Evolutionary conservation across 2,329 filamentous ascomycete species (phyloP), one percentile per base, ranked within the genome.

Genomic region (Diaporthe humulicola): DNA sequence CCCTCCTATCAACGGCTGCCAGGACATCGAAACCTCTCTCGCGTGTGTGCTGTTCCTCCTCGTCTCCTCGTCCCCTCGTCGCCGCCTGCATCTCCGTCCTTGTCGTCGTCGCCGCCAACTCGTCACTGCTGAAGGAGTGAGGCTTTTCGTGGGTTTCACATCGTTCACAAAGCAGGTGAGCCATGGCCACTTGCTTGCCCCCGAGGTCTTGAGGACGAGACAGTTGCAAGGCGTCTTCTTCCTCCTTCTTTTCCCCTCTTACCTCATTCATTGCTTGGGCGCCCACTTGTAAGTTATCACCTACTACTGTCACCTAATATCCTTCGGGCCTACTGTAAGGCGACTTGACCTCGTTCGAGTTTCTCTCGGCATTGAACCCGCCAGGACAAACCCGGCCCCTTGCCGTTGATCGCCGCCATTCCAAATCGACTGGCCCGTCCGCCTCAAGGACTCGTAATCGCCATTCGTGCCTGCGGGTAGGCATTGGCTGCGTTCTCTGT

Each of bases 1-100:
- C 61, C 61, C 61, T 50, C 61, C 61, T 67, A 67, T 67, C 61
- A 67, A 67, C 61, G 61, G 45, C 61, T 67, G 61, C 61, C 61
- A 67, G 61, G 61, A 36, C 61, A 36, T 50, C 22, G 19, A 50
- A 66, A 50, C 30, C 12, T 15, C 42, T 61, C 36, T 2, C 28
- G 19, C 52, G 6, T n/a, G n/a, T 25, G 9, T 38, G 19, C 9
- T 30, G 17, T n/a, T 60, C 57, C 33, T 28, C 15, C 58, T 48
- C 40, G 15, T 40, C 57, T 10, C 57, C 58, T 10, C n/a, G 6
- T 9, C 56, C 12, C 22, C 9, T 30, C 15, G 17, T 30, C 36
- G 57, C 22, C 25, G 15, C 19, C 52, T 28, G 15, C 52, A 25
- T 54, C 50, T 17, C 28, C 58, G 40, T 48, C 40, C 25, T 45